These are phyloP conservation scores for Lentinula raphanica DNA, from an alignment of 768 basidiomycete genomes.

Conservation along the genomic window DNA sequence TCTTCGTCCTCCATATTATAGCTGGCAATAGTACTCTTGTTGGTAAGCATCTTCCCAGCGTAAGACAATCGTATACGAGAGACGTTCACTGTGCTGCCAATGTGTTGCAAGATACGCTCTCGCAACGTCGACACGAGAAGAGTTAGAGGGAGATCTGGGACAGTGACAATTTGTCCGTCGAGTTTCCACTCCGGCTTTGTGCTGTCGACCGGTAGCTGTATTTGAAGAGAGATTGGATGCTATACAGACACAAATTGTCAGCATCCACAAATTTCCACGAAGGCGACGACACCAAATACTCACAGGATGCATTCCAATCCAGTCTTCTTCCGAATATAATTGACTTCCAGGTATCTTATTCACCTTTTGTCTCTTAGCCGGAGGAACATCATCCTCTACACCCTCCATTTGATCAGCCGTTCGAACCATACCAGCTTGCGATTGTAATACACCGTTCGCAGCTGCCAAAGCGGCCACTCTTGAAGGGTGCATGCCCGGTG, in stretches of 20 bases:
- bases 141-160: conserved; percentile 81
- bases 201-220: conserved; percentile 79
- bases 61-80: conserved; percentile 78
- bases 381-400: conserved; percentile 56
- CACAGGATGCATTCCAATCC: conserved; percentile 86
- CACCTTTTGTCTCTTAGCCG: conserved; percentile 84
- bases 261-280: not conserved
- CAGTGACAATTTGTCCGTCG: conserved; percentile 69
- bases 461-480: conserved; percentile 57
- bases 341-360: conserved; percentile 82
- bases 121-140: conserved; percentile 84
- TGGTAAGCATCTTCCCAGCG: conserved; percentile 80
- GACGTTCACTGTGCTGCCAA: conserved; percentile 75
- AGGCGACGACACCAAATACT: conserved; percentile 18
- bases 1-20: conserved; percentile 95
- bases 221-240: conserved; percentile 81
- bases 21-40: conserved; percentile 75
- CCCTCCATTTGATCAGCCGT: conserved; percentile 81
- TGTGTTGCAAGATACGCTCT: conserved; percentile 77
- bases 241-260: conserved; percentile 18
- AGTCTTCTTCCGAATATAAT: conserved; percentile 82
- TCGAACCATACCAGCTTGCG: conserved; percentile 68
- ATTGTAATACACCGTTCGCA: conserved; percentile 41
- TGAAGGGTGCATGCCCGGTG: conserved; percentile 61
- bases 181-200: conserved; percentile 93